Evolutionary conservation across 495 filamentous ascomycete species (phyloP), one percentile per base, ranked within the genome.

Genomic region (Cercophora scortea): DNA sequence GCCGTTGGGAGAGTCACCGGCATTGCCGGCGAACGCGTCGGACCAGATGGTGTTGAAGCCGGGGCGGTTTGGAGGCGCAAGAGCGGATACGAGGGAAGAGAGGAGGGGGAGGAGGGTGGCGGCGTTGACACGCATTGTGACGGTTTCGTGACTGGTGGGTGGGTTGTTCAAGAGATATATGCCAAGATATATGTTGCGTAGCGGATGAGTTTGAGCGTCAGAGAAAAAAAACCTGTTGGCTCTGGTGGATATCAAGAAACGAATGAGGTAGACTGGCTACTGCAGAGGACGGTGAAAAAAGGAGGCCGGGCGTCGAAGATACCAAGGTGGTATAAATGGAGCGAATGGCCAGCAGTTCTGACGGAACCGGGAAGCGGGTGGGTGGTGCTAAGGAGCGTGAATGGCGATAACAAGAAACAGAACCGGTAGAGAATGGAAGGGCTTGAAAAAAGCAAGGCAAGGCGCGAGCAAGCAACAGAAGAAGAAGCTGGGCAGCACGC

Each of bases 1-100:
- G 12, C 12, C 16, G 59, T 61, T 51, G 12, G 63, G 61, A 12
- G 18, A 32, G 0, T 45, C 34, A 15, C 65, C 65, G 15, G 63
- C 51, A 9, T 6, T 32, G 42, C 65, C 65, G 0, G 33, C 16
- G 38, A 68, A 68, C 12, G 32, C 32, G 33, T 68, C 65, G 10
- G 57, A 53, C 65, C 65, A 68, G 32, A 68, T 17, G 17, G 52
- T 53, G 16, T 51, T 50, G 57, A 48, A 61, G 33, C 63, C 65
- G 4, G 58, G 54, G 48, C 61, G 58, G 51, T 43, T 25, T 13
- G 63, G 58, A 7, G 46, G 42, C 7, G 59, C 49, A 32, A 16
- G 41, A 39, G 61, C 63, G 9, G 56, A 56, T 40, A 46, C 61
- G n/a, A 62, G 45, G 17, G 65, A 56, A 17, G 55, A 55, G 38